Evolutionary conservation across 495 filamentous ascomycete species (phyloP), one percentile per base, ranked within the genome.

Genomic region (Lasiosphaeria miniovina): DNA sequence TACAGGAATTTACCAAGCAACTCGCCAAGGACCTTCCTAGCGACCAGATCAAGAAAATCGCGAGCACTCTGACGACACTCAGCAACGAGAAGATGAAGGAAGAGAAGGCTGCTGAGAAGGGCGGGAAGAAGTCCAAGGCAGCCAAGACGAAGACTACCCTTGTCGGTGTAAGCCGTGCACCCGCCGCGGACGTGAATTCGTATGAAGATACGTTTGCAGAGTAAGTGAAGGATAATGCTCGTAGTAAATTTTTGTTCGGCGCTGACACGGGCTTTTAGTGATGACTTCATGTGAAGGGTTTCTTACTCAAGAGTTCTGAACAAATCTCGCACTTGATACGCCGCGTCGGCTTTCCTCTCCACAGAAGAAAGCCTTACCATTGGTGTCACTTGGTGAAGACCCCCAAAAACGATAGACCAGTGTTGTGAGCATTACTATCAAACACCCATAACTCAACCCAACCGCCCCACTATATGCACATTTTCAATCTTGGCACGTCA

Each of bases 61-160:
- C 91, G 4, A 93, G 87, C 76, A 83, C 84, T 35, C 74, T 98
- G 68, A 93, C 91, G 24, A 87, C 89, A 10, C 79, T 96, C 52
- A 82, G 90, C 66, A 99, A 99, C 68, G 95, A 99, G 84, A 97
- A 94, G 83, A 90, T 96, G 90, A 95, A 90, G 80, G 94, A 97
- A 75, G 95, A 99, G 84, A 96, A 96, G 80, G 83, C 86, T 11
- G 86, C 90, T 4, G 93, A 96, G 64, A 98, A 96, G 81, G 89
- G 90, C 32, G 90, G 86, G 61, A 98, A 97, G 88, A 99, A 98
- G 84, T 88, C 78, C 60, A 97, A 97, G 82, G 90, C 90, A 9
- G 88, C 88, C 46, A 96, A 96, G 85, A 93, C 89, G 14, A 99
- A 99, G 86, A 82, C 89, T 45, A 86, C 84, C 15, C 78, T 99